Evolutionary conservation across 2,329 filamentous ascomycete genomes (phyloP), one percentile per base, ranked within the genome.

Genomic region (Plenodomus biglobosus): DNA sequence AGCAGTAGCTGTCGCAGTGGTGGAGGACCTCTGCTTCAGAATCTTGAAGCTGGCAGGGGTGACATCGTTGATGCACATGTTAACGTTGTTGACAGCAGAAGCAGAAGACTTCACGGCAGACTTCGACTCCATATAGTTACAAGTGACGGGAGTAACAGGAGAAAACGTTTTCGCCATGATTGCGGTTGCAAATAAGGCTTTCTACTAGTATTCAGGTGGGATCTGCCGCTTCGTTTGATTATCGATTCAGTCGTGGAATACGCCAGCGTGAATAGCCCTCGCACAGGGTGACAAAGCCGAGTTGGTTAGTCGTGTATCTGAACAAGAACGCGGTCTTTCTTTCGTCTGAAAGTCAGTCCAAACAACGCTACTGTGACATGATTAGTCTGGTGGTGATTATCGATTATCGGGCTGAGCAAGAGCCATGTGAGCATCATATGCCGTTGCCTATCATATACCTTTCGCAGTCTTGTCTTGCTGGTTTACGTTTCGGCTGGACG

Each of bases 191-290:
- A 64, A 45, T 39, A 45, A 55, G 58, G 53, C 45, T 56, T 67
- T 71, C 66, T 73, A 71, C 66, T 73, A 69, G 69, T 74, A 66
- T 76, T 75, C 64, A 74, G 69, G 58, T 76, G 76, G 47, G 75
- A 73, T 63, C 76, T 73, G 62, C 76, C 76, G 70, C 73, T 75
- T 69, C 68, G 69, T 64, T 75, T 75, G 63, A 64, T 68, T 44
- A 75, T 73, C 42, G 70, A 70, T 58, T 62, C 49, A 56, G 59
- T 62, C 54, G 62, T 63, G 48, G 60, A 62, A 60, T 64, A 59
- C 66, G 72, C 72, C 72, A 75, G 72, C 68, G 68, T 75, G 71
- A 68, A 58, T 53, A 56, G 57, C 65, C 51, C 50, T 53, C 56
- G 55, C 39, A 48, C 42, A 40, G 49, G 53, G 62, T 59, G 53